Evolutionary conservation across 2,329 filamentous ascomycete species (phyloP).

Genomic region (Botrytis elliptica): DNA sequence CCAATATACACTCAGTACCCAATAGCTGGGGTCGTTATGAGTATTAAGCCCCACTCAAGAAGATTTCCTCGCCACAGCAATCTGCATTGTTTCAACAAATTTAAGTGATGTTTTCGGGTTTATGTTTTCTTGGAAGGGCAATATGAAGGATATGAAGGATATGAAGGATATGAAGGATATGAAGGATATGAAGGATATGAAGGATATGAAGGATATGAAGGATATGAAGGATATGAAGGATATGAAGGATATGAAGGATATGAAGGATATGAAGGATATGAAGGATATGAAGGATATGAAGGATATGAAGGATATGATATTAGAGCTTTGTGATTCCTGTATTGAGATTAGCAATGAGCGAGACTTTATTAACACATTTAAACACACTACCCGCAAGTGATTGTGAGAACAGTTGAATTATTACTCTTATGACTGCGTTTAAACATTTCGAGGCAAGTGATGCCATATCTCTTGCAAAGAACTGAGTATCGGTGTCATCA

Average conservation of each 20-base stretch:
- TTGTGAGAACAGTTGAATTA: fast-evolving
- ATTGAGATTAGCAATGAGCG: not conserved
- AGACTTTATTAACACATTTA: not conserved
- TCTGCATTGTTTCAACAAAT: not conserved
- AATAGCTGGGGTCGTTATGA: not conserved
- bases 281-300: not conserved
- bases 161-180: too few relatives aligned
- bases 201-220: not conserved
- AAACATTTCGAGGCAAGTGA: not conserved
- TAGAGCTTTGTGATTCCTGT: not conserved
- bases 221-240: not conserved
- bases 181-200: too few relatives aligned
- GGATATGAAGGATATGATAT: not conserved
- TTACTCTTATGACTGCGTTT: fast-evolving
- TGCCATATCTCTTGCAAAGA: not conserved
- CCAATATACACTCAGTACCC: not conserved
- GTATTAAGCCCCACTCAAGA: not conserved
- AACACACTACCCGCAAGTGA: not conserved
- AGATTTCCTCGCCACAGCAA: fast-evolving
- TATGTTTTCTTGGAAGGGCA: not conserved
- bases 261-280: too few relatives aligned
- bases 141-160: not conserved
- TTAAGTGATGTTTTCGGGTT: not conserved
- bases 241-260: too few relatives aligned
- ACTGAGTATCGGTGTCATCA: too few relatives aligned